Conservation (phyloP, 257 asterid species). For the Petrea volubilis region DNA sequence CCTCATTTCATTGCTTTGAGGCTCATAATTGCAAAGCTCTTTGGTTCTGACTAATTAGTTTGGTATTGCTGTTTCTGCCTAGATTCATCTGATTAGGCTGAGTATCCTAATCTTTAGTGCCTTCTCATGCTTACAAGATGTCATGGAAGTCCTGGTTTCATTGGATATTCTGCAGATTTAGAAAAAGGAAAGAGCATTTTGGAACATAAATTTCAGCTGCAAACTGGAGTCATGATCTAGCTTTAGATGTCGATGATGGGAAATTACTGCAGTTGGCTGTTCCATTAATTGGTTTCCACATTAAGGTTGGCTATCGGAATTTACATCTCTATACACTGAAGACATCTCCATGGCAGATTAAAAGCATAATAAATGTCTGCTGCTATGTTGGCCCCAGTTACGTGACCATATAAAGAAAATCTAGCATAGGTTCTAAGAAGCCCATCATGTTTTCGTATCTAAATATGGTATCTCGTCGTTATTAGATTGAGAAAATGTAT, state of each 20-base stretch:
- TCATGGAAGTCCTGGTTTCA: background rate
- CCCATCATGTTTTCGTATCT: background rate
- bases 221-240: background rate
- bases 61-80: background rate
- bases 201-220: background rate
- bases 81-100: background rate
- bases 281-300: background rate
- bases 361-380: background rate
- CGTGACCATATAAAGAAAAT: background rate
- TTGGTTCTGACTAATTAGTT: background rate
- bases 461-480: constrained; percentile 1
- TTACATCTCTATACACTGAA: background rate
- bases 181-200: background rate
- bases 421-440: background rate
- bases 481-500: background rate
- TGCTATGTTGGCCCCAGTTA: background rate
- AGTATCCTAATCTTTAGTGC: background rate
- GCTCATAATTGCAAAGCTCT: background rate
- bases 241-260: background rate
- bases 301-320: constrained; percentile 10
- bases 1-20: background rate
- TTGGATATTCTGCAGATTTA: constrained; percentile 1
- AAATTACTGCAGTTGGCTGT: background rate
- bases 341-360: background rate
- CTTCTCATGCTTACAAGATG: background rate